These are phyloP conservation scores for Leishmania turanica DNA, from an alignment of 208 protist species.

Conservation along the genomic window DNA sequence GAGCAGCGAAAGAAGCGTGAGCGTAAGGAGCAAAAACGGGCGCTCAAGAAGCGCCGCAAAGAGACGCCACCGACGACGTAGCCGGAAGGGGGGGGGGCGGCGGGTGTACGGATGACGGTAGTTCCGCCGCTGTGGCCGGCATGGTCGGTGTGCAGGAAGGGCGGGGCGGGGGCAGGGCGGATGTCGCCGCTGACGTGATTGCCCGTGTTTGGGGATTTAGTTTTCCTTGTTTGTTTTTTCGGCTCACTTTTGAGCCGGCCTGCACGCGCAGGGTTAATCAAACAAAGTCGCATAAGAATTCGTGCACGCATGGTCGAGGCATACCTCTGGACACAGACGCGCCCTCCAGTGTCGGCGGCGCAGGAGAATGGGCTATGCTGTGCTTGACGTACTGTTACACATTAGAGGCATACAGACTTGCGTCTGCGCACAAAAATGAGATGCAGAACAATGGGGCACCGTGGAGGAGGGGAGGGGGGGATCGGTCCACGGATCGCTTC, in stretches of 20 bases:
- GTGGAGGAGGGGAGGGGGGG: too few relatives aligned
- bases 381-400: too few relatives aligned
- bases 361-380: too few relatives aligned
- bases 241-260: neutral
- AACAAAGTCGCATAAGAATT: too few relatives aligned
- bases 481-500: neutral
- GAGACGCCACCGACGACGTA: neutral
- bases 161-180: neutral
- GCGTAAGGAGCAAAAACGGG: slow-evolving; percentile 30
- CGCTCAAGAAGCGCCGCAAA: slow-evolving; percentile 17
- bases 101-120: neutral
- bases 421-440: too few relatives aligned
- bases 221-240: neutral
- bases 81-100: neutral
- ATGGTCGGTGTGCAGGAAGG: neutral
- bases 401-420: too few relatives aligned
- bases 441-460: too few relatives aligned
- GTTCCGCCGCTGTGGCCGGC: neutral
- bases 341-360: too few relatives aligned
- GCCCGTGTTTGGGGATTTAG: neutral
- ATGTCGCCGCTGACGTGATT: neutral
- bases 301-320: too few relatives aligned
- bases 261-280: too few relatives aligned
- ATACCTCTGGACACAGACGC: too few relatives aligned
- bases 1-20: slow-evolving; percentile 34